Evolutionary conservation across 169 alveolate genomes (phyloP), one percentile per base, ranked within the genome.

Genomic region (Haemoproteus tartakovskyi): DNA sequence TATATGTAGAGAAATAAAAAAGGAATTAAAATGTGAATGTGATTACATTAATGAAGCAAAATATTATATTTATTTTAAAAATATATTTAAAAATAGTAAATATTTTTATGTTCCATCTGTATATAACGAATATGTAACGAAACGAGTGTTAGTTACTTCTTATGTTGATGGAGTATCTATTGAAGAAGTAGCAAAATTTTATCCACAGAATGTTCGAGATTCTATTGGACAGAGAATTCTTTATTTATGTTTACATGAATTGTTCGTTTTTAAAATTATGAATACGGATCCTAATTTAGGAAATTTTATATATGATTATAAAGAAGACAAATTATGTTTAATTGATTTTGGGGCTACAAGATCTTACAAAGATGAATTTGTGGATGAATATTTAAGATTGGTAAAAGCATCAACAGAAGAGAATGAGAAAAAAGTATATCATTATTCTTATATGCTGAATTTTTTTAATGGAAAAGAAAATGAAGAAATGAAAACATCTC

Each of bases 221-320:
- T 87, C 95, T 18, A 86, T 88, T 2, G 97, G 96, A 1, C 85
- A 81, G 36, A 29, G 93, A 36, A 21, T 93, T 26, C 59, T 94
- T 30, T 85, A 88, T 43, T 70, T 94, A 41, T 85, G 94, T 43
- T 83, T 94, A 19, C 89, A 89, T 19, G 97, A 94, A 60, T 59
- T 94, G 5, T 94, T 94, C 63, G 91, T 87, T 37, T 93, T 87
- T 79, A 91, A 87, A 38, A 87, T 90, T 54, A 90, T 94, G 95
- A 88, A 91, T 62, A 92, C 97, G 21, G 97, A 94, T 81, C 96
- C 97, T 2, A 93, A 94, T 80, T 95, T 97, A 18, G 95, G 95
- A 24, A 94, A 94, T 81, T 94, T 91, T 80, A 60, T 92, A 54
- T 92, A 89, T 60, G 88, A 91, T 46, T 59, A 57, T 12, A 57